phyloP scores from a whole-genome alignment of 805 yeast species.

The Kodamaea fukazawae region DNA sequence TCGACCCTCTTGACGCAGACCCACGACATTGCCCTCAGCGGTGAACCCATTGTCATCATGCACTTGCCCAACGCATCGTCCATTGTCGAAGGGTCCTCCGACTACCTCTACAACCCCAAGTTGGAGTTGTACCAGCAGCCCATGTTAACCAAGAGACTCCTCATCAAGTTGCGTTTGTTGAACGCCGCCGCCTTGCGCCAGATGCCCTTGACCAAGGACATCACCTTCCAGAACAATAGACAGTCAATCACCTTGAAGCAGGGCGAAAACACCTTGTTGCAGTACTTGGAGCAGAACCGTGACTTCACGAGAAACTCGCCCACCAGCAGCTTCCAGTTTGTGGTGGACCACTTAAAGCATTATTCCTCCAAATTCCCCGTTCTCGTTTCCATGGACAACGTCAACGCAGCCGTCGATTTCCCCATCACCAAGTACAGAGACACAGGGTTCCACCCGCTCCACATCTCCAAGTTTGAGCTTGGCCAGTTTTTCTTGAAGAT shows the following conservation, averaged over 20 bases:
- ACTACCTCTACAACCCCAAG: constrained; percentile 55
- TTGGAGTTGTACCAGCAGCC: constrained; percentile 67
- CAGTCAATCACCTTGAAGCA: constrained; percentile 31
- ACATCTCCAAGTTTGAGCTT: constrained; percentile 61
- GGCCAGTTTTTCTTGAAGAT: constrained; percentile 55
- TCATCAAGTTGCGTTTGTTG: constrained; percentile 44
- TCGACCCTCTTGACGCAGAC: constrained; percentile 69
- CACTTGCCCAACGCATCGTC: constrained; percentile 51
- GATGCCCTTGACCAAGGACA: constrained; percentile 34
- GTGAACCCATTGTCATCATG: constrained; percentile 45
- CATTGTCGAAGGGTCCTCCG: constrained; percentile 70
- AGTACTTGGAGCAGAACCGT: constrained; percentile 24
- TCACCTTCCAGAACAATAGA: constrained; percentile 31
- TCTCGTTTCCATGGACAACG: constrained; percentile 68
- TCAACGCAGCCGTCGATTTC: constrained; percentile 57
- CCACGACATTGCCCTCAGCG: constrained; percentile 50
- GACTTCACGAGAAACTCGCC: constrained; percentile 39
- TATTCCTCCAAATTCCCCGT: constrained; percentile 54
- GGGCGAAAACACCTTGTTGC: constrained; percentile 28
- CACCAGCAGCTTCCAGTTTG: constrained; percentile 49
- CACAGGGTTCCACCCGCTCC: constrained; percentile 52
- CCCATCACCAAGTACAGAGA: constrained; percentile 61
- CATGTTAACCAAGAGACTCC: constrained; percentile 62
- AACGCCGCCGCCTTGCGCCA: constrained; percentile 34
- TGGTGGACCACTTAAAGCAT: constrained; percentile 52